Conservation (phyloP, 768 basidiomycete genomes). For the Mycena haematopus region DNA sequence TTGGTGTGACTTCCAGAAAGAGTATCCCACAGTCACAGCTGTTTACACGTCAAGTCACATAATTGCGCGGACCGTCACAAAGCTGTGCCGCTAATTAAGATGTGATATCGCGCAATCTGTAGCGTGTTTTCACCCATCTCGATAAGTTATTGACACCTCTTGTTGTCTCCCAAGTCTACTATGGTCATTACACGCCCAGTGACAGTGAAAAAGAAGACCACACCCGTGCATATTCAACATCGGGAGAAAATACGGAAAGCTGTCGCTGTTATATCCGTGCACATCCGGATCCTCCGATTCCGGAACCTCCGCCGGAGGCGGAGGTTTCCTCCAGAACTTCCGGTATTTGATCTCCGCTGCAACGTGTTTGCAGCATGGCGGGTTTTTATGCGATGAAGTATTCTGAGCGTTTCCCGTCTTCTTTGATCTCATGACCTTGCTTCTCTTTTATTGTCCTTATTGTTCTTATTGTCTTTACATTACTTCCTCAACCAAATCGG, state of each 20-base stretch:
- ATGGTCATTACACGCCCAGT: background rate
- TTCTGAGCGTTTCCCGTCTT: too few species aligned
- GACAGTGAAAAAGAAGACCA: background rate
- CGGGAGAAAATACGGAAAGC: background rate
- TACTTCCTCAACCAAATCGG: too few species aligned
- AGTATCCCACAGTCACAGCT: background rate
- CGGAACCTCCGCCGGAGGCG: too few species aligned
- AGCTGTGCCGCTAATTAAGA: background rate
- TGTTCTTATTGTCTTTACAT: too few species aligned
- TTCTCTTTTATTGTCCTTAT: too few species aligned
- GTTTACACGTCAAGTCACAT: background rate
- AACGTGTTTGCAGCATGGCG: too few species aligned
- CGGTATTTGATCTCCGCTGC: too few species aligned
- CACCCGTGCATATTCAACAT: constrained; percentile 1
- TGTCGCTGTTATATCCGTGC: background rate
- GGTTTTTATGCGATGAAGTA: too few species aligned
- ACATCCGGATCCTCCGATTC: background rate
- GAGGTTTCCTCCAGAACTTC: too few species aligned
- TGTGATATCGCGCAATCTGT: background rate
- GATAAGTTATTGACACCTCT: background rate
- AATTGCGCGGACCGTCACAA: too few species aligned
- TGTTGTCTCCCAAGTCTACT: too few species aligned
- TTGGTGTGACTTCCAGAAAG: background rate
- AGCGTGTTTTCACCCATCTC: background rate
- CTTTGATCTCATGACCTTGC: too few species aligned